Percentiles rank a stretch among this genome's conserved stretches.
These are phyloP conservation scores for Auriscalpium vulgare DNA, from an alignment of 768 basidiomycete genomes.

Conservation along the genomic window DNA sequence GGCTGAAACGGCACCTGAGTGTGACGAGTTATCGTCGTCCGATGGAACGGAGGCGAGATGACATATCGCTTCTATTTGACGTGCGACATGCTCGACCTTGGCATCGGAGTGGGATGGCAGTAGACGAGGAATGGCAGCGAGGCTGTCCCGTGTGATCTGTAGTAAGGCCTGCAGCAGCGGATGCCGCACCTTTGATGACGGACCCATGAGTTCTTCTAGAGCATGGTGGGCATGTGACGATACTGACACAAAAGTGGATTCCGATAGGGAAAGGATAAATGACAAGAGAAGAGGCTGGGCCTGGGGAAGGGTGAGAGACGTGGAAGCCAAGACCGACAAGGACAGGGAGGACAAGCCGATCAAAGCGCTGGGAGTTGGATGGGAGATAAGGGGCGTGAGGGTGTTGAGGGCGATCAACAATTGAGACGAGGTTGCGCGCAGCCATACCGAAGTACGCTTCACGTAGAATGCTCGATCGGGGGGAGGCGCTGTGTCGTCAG, in stretches of 20 bases:
- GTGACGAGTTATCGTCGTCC: background rate
- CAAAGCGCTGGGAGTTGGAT: constrained; percentile 63
- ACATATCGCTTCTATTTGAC: constrained; percentile 66
- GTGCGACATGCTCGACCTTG: constrained; percentile 63
- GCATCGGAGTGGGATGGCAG: constrained; percentile 63
- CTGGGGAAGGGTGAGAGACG: constrained; percentile 57
- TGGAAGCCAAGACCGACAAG: constrained; percentile 40
- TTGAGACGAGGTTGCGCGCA: constrained; percentile 75
- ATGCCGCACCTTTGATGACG: constrained; percentile 33
- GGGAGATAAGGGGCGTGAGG: constrained; percentile 60
- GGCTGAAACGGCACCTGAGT: constrained; percentile 25
- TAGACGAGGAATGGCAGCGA: constrained; percentile 64
- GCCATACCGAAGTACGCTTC: constrained; percentile 53
- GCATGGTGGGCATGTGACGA: constrained; percentile 37
- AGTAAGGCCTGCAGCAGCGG: constrained; percentile 49
- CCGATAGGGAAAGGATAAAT: constrained; percentile 66
- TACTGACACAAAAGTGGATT: constrained; percentile 48
- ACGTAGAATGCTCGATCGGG: background rate
- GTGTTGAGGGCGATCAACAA: constrained; percentile 77
- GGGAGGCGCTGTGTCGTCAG: background rate
- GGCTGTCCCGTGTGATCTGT: constrained; percentile 53
- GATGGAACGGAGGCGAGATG: constrained; percentile 28
- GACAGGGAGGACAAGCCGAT: constrained; percentile 51
- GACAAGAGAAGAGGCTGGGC: constrained; percentile 61
- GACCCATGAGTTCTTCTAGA: constrained; percentile 38